Base-by-base conservation (phyloP, 2,329 filamentous ascomycete genomes). In the Rugonectria rugulosa region DNA sequence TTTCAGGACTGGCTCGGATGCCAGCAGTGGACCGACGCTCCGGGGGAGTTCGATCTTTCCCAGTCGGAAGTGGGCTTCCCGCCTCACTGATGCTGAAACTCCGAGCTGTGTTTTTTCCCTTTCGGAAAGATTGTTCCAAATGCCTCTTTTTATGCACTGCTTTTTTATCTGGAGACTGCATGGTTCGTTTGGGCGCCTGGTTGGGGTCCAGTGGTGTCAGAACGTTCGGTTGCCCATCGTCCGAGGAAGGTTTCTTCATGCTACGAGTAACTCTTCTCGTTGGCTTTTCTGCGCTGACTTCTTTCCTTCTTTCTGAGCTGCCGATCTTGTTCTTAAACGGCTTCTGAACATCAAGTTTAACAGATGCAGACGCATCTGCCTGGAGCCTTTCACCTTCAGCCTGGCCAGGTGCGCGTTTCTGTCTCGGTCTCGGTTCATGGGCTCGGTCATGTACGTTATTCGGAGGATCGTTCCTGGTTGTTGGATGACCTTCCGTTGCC, bases 21-120 rank as follows among this genome's bases (percentile, higher is more conserved):
- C 36, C 9, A 2, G 31, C 36, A 14, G 31, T 42, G 34, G 46
- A 26, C 21, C 46, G 40, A 15, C 46, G 34, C 5, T 36, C 41
- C 5, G 42, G 42, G 4, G 38, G 40, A n/a, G 17, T 26, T 14
- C 40, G 48, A 3, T 42, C 42, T 17, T 32, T 41, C 17, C 45
- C 57, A 17, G 53, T n/a, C 8, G 60, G 64, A 14, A 68, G 45
- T 1, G 68, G 68, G n/a, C 68, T 70, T 11, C 68, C 68, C 7
- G 42, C 61, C 15, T 67, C 67, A 7, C 66, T 68, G 17, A 70
- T 27, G 34, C 66, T 70, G 42, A 69, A 68, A 21, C 56, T 62
- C 20, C 65, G 61, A n/a, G 57, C 51, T 7, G 40, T n/a, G 26
- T 55, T 65, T 5, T 47, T 52, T 3, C 15, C 36, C 43, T 64